Evolutionary conservation across 2,329 filamentous ascomycete species (phyloP).

Genomic region (Fusarium decemcellulare): DNA sequence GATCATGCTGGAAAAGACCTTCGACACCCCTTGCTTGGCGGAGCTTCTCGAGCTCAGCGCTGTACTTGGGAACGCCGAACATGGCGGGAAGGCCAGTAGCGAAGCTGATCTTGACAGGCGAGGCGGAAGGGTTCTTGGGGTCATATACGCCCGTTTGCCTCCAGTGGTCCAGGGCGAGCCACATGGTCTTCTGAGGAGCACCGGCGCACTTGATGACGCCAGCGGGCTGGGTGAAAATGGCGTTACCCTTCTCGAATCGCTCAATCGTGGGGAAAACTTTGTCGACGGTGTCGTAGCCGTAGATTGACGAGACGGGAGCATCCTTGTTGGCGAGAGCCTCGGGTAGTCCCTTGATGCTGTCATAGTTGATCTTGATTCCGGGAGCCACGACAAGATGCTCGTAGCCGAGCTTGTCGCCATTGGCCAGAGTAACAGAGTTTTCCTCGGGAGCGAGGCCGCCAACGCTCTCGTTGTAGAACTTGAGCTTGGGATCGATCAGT

Average conservation of each 20-base stretch:
- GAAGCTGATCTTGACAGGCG: slow-evolving; percentile 66
- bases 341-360: slow-evolving; percentile 67
- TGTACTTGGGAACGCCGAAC: slow-evolving; percentile 75
- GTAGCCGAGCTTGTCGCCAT: slow-evolving; percentile 70
- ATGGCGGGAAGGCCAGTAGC: slow-evolving; percentile 69
- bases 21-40: slow-evolving; percentile 69
- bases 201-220: slow-evolving; percentile 73
- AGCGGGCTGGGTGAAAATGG: slow-evolving; percentile 72
- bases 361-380: slow-evolving; percentile 66
- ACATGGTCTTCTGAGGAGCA: slow-evolving; percentile 74
- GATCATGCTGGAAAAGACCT: slow-evolving; percentile 71
- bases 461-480: slow-evolving; percentile 70
- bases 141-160: slow-evolving; percentile 67
- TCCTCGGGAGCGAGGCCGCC: slow-evolving; percentile 66
- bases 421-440: slow-evolving; percentile 68
- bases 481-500: slow-evolving; percentile 72
- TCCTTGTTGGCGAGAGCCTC: slow-evolving; percentile 66
- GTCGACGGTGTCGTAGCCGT: slow-evolving; percentile 68
- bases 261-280: slow-evolving; percentile 66
- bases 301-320: slow-evolving; percentile 69
- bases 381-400: slow-evolving; percentile 76
- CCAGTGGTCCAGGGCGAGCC: slow-evolving; percentile 73
- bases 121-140: slow-evolving; percentile 53
- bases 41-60: slow-evolving; percentile 65
- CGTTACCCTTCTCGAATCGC: slow-evolving; percentile 62